These are phyloP conservation scores for Kockovaella imperatae DNA, from an alignment of 768 basidiomycete genomes.

Conservation along the genomic window DNA sequence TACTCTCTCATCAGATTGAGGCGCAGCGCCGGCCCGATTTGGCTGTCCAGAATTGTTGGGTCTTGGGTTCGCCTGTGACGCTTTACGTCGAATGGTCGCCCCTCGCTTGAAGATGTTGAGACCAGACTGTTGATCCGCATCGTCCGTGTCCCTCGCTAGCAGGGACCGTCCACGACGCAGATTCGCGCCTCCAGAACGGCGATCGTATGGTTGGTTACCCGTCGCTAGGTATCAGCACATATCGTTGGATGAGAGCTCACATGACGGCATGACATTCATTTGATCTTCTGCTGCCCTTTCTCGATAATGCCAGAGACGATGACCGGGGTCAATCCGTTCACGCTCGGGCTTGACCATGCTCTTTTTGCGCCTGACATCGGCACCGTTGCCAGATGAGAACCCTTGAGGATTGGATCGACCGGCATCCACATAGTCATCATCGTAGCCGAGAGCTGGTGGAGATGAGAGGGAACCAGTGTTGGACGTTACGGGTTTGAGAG, in stretches of 20 bases:
- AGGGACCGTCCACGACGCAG: constrained; percentile 76
- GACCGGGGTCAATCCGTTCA: constrained; percentile 90
- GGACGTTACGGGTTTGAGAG: constrained; percentile 15
- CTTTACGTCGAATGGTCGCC: constrained; percentile 64
- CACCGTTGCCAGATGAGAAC: constrained; percentile 27
- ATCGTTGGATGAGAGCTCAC: constrained; percentile 51
- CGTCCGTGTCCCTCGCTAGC: constrained; percentile 73
- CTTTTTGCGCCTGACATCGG: constrained; percentile 64
- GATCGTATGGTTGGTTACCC: constrained; percentile 31
- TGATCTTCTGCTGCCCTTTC: constrained; percentile 72
- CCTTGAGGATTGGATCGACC: constrained; percentile 21
- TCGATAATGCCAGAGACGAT: constrained; percentile 91
- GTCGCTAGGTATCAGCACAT: constrained; percentile 25
- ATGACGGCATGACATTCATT: constrained; percentile 65
- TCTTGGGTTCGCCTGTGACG: constrained; percentile 47
- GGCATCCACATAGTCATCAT: constrained; percentile 29
- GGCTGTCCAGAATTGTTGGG: constrained; percentile 45
- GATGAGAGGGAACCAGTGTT: constrained; percentile 9
- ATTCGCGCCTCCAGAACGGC: constrained; percentile 17
- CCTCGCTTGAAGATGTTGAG: constrained; percentile 84
- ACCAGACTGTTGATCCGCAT: constrained; percentile 75
- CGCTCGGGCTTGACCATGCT: constrained; percentile 85
- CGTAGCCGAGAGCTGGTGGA: constrained; percentile 18
- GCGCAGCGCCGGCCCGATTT: constrained; percentile 42
- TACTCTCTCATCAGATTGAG: constrained; percentile 4